Conservation (phyloP, 106 monocot genomes). For the Agapanthus africanus region DNA sequence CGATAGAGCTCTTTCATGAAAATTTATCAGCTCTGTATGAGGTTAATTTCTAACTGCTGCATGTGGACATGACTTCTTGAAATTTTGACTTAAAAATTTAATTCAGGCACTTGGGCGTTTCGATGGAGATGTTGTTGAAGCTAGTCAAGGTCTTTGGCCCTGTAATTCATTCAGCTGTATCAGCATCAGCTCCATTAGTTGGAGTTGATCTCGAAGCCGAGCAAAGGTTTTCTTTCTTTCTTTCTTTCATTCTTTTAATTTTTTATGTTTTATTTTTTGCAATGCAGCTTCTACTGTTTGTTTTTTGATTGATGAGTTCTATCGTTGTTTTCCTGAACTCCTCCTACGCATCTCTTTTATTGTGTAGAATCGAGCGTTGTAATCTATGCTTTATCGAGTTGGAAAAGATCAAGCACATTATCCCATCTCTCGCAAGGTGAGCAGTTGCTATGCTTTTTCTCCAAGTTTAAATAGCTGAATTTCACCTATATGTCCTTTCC, state of each 20-base stretch:
- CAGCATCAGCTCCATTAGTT: constrained; percentile 62
- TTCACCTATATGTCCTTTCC: too few relatives aligned
- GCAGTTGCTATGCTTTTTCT: too few relatives aligned
- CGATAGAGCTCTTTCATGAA: too few relatives aligned
- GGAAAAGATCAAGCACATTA: constrained; percentile 60
- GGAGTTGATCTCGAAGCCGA: constrained; percentile 96
- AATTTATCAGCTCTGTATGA: too few relatives aligned
- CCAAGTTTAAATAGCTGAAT: too few relatives aligned
- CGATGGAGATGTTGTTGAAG: constrained; percentile 77
- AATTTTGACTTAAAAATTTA: too few relatives aligned
- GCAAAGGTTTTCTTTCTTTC: constrained; percentile 46
- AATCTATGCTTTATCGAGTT: constrained; percentile 88
- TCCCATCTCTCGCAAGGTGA: constrained; percentile 68
- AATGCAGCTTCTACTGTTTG: background rate
- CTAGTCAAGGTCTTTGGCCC: constrained; percentile 76
- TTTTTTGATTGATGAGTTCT: background rate
- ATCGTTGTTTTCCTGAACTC: background rate
- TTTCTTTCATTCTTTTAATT: background rate
- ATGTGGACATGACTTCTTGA: too few relatives aligned
- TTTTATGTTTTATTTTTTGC: background rate
- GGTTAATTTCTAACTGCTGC: too few relatives aligned
- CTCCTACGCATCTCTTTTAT: background rate
- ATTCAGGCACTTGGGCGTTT: constrained; percentile 56
- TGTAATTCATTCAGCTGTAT: constrained; percentile 73
- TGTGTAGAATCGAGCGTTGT: constrained; percentile 59